phyloP scores from a whole-genome alignment of 2,329 filamentous ascomycete genomes.

The Cercospora zeae-maydis region DNA sequence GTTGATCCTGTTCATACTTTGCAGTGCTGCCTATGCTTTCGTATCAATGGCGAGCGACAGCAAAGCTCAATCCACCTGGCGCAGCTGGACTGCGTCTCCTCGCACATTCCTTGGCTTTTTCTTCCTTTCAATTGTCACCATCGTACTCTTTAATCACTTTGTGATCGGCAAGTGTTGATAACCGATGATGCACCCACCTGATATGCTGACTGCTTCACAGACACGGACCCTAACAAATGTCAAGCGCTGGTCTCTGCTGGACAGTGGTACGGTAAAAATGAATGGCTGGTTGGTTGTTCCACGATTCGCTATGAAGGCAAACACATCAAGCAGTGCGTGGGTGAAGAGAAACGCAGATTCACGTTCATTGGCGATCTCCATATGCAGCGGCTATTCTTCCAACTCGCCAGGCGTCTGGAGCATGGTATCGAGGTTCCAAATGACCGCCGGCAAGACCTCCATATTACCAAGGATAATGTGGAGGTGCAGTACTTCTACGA shows the following conservation, averaged over 20 bases:
- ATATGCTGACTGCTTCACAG: constrained; percentile 3
- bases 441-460: constrained; percentile 42
- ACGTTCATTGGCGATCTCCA: constrained; percentile 61
- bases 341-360: constrained; percentile 44
- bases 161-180: constrained; percentile 4
- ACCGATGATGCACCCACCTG: neutral
- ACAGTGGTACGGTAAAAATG: constrained; percentile 47
- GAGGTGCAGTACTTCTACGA: constrained; percentile 60
- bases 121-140: constrained; percentile 5
- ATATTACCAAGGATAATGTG: constrained; percentile 46
- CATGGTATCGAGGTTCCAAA: constrained; percentile 37
- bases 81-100: neutral
- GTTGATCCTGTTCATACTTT: neutral
- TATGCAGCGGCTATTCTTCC: constrained; percentile 60
- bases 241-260: constrained; percentile 51
- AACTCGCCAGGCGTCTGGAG: constrained; percentile 50
- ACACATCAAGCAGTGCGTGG: constrained; percentile 55
- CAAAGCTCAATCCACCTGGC: neutral
- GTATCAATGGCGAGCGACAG: neutral
- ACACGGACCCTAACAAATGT: constrained; percentile 54
- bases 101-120: neutral
- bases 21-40: neutral
- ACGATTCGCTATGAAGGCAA: constrained; percentile 53
- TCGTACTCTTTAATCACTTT: constrained; percentile 8
- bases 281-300: constrained; percentile 57